Evolutionary conservation across 306 rosid species (phyloP).

Genomic region (Oxytropis ochrocephala): DNA sequence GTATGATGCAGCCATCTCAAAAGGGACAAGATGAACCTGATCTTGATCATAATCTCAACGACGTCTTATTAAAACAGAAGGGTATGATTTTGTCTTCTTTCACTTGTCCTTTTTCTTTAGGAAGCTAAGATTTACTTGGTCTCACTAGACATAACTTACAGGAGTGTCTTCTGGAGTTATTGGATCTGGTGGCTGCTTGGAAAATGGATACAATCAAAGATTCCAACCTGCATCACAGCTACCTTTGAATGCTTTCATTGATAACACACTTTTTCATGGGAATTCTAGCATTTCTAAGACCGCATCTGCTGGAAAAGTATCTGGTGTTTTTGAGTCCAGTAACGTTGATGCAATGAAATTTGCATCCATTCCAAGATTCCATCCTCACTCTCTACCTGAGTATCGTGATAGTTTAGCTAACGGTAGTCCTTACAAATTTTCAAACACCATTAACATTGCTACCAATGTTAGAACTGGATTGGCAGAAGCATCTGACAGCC

Average conservation of each 20-base stretch:
- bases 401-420: slow-evolving; percentile 47
- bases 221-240: slow-evolving; percentile 36
- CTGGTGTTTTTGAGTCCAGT: slow-evolving; percentile 36
- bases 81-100: slow-evolving; percentile 37
- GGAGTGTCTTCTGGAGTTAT: slow-evolving; percentile 37
- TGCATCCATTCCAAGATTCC: slow-evolving; percentile 41
- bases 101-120: neutral
- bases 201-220: slow-evolving; percentile 46
- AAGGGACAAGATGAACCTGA: slow-evolving; percentile 50
- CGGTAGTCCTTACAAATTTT: slow-evolving; percentile 39
- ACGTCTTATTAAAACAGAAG: slow-evolving; percentile 31
- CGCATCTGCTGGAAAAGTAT: slow-evolving; percentile 31
- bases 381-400: slow-evolving; percentile 75
- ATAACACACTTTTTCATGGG: slow-evolving; percentile 35
- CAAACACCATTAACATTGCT: slow-evolving; percentile 36
- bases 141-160: slow-evolving; percentile 22
- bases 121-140: neutral
- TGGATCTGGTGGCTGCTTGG: slow-evolving; percentile 39
- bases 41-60: slow-evolving; percentile 34
- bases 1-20: slow-evolving; percentile 50
- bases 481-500: slow-evolving; percentile 43
- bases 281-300: slow-evolving; percentile 46
- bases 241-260: slow-evolving; percentile 35
- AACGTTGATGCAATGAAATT: slow-evolving; percentile 42
- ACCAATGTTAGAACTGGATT: slow-evolving; percentile 43